phyloP scores from a whole-genome alignment of 495 filamentous ascomycete genomes.

The Evernia prunastri region DNA sequence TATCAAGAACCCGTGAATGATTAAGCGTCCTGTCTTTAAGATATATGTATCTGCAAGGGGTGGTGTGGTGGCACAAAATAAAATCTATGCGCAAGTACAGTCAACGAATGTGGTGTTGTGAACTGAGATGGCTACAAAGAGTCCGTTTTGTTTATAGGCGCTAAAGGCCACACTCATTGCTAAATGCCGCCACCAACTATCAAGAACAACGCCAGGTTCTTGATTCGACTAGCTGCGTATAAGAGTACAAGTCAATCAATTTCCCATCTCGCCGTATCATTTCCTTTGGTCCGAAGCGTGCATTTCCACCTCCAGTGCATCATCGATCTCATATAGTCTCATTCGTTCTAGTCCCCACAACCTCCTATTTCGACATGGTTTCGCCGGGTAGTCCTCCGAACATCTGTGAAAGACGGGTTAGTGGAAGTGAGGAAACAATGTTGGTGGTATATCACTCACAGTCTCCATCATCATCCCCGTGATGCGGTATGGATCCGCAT shows the following conservation, averaged over 20 bases:
- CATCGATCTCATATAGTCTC: constrained; percentile 8
- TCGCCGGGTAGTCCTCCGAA: constrained; percentile 25
- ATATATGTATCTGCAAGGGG: not conserved
- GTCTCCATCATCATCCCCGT: constrained; percentile 89
- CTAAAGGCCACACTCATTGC: not conserved
- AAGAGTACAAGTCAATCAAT: constrained; percentile 2
- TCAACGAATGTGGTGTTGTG: not conserved
- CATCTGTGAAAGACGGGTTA: constrained; percentile 17
- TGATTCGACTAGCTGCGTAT: not conserved
- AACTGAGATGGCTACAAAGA: not conserved
- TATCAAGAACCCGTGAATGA: not conserved
- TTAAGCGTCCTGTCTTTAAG: not conserved
- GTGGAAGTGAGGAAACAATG: not conserved
- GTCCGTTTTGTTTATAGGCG: too few relatives aligned
- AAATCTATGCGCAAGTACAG: not conserved
- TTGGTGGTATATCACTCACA: constrained; percentile 15
- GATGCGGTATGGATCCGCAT: constrained; percentile 95
- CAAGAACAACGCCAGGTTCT: not conserved
- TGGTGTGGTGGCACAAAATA: not conserved
- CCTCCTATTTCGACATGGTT: constrained; percentile 10
- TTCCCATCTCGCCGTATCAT: not conserved
- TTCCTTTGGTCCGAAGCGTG: not conserved
- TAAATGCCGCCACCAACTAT: not conserved
- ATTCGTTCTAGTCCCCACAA: constrained; percentile 1
- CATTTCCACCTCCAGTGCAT: constrained; percentile 1